Base-by-base conservation (phyloP, 208 protist genomes). In the Phytomonas sp. region DNA sequence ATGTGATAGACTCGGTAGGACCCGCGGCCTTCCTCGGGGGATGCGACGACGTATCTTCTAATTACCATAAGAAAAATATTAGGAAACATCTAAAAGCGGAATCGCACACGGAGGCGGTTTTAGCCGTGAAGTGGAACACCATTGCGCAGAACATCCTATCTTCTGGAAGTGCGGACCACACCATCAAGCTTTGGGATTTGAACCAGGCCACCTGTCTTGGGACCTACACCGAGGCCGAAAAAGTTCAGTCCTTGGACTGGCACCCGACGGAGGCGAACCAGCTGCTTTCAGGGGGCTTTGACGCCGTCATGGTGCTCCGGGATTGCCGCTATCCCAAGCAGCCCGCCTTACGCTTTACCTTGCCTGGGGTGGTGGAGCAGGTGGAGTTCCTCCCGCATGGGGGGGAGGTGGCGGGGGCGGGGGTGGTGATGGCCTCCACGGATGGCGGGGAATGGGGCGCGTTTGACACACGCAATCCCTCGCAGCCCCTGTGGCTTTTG, bases 111-210 rank as follows among this genome's bases (percentile, higher is more conserved):
- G 96, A 98, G 63, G 92, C 97, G 34, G 97, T 99, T n/a, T 77
- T 99, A 34, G 76, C 79, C 2, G 87, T 99, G 30, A 66, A 80
- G 42, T 99, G 98, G 97, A 98, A 98, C 76, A 85, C 82, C 52
- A 71, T 83, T 29, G 81, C 87, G 31, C 86, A 89, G 70, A 95
- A 98, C 72, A 83, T 98, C 37, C 78, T 99, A 12, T 94, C 91
- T 45, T 97, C 89, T 60, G 89, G 89, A 52, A 97, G 94, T n/a
- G 96, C 96, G 14, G 98, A 99, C 76, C 76, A 78, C 31, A 98
- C 89, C 29, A 93, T 99, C 10, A 98, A 98, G 72, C 75, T 99
- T 45, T 99, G 98, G 98, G 98, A 99, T 74, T 69, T 99, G 11
- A n/a, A 23, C 63, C 49, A 34, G 63, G 70, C 64, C 64, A 62